These are phyloP conservation scores for Pleurostoma richardsiae DNA, from an alignment of 2,329 filamentous ascomycete species.

Conservation along the genomic window DNA sequence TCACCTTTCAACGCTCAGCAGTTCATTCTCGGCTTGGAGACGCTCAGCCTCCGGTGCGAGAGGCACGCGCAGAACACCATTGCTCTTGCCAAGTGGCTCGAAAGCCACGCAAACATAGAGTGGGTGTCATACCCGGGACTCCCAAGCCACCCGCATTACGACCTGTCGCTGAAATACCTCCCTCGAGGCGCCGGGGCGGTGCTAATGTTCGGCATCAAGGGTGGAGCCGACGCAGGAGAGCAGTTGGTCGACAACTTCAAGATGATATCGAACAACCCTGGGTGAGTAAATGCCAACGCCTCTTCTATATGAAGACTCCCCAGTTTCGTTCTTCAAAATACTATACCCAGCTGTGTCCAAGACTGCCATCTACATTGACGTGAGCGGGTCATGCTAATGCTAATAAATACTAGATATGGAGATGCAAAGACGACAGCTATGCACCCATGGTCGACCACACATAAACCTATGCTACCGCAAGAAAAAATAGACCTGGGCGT, in stretches of 20 bases:
- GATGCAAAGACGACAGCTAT: conserved; percentile 51
- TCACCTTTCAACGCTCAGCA: conserved; percentile 67
- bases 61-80: conserved; percentile 60
- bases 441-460: conserved; percentile 64
- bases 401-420: neutral
- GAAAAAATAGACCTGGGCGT: conserved; percentile 32
- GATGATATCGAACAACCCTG: conserved; percentile 64
- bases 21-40: conserved; percentile 62
- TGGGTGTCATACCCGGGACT: conserved; percentile 69
- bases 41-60: conserved; percentile 58
- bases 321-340: neutral
- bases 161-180: conserved; percentile 61
- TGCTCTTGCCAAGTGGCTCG: conserved; percentile 58
- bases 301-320: neutral
- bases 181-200: conserved; percentile 35
- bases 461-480: conserved; percentile 24
- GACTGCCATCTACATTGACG: too few relatives aligned
- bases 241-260: conserved; percentile 55
- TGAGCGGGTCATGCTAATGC: too few relatives aligned
- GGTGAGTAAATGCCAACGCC: conserved; percentile 45
- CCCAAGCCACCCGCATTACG: conserved; percentile 54
- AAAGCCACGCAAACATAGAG: conserved; percentile 57
- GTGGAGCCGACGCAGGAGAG: neutral
- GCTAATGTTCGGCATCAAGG: conserved; percentile 49
- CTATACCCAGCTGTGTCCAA: too few relatives aligned